Percentiles rank a stretch among this genome's conserved stretches.
Evolutionary conservation across 495 filamentous ascomycete genomes (phyloP).

Genomic region (Penicillium cinerascens): DNA sequence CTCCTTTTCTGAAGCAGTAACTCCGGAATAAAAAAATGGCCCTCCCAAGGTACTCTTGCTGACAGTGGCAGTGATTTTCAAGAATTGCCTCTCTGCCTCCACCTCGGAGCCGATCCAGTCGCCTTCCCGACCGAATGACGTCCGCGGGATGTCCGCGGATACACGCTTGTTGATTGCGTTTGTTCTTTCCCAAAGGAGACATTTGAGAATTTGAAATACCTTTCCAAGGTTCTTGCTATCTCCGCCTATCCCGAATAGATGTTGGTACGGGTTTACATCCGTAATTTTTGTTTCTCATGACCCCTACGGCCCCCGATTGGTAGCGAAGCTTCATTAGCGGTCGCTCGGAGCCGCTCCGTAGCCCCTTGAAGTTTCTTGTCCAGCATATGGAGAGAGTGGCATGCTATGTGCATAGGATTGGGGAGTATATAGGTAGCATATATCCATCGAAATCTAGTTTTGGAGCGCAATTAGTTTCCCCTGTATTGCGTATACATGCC

Average conservation of each 20-base stretch:
- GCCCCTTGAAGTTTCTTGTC: neutral
- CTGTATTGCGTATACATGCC: neutral
- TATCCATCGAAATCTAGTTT: constrained; percentile 4
- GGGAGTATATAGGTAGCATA: constrained; percentile 8
- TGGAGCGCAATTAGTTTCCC: neutral
- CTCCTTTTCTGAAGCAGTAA: neutral
- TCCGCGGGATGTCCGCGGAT: constrained; percentile 8
- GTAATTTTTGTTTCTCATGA: neutral
- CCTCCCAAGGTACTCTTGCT: constrained; percentile 11
- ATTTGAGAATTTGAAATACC: neutral
- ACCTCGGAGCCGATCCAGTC: constrained; percentile 7
- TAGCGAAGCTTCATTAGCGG: neutral
- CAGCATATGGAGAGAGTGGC: neutral
- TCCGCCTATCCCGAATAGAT: neutral
- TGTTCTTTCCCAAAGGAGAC: neutral
- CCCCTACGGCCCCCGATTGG: neutral
- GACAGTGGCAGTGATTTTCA: constrained; percentile 13
- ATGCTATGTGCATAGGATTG: neutral
- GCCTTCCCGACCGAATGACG: constrained; percentile 15
- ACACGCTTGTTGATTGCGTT: neutral
- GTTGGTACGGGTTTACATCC: neutral
- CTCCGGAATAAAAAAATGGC: neutral
- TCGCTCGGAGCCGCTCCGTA: neutral
- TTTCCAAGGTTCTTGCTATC: neutral
- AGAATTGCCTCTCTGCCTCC: neutral